These are phyloP conservation scores for Tolypocladium amazonense DNA, from an alignment of 2,329 filamentous ascomycete species.

Conservation along the genomic window DNA sequence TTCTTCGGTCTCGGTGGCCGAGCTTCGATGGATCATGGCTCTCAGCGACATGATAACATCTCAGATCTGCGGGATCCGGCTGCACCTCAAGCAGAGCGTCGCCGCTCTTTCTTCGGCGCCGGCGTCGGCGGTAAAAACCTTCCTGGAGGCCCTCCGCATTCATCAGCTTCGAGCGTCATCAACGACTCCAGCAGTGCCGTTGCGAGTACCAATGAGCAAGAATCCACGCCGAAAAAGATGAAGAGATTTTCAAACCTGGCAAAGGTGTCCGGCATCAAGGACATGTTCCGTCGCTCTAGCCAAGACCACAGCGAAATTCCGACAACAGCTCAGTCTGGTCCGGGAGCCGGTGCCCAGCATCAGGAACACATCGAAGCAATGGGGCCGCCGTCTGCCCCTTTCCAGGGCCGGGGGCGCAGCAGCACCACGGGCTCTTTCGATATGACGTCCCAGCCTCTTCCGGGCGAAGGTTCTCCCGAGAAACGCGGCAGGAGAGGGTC, in stretches of 20 bases:
- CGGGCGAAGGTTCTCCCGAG: slow-evolving; percentile 5
- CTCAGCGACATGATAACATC: slow-evolving; percentile 4
- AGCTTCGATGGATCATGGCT: slow-evolving; percentile 10
- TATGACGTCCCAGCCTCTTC: slow-evolving; percentile 6
- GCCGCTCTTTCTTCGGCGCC: slow-evolving; percentile 26
- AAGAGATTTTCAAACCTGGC: slow-evolving; percentile 34
- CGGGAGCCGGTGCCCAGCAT: not conserved
- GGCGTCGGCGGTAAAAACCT: slow-evolving; percentile 11
- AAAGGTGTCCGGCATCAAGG: slow-evolving; percentile 18
- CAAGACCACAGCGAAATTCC: slow-evolving; percentile 5
- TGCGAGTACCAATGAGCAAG: slow-evolving; percentile 1
- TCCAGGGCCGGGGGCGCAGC: slow-evolving; percentile 10
- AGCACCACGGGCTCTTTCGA: slow-evolving; percentile 11
- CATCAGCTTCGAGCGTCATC: slow-evolving; percentile 11
- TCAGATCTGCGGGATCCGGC: slow-evolving; percentile 5
- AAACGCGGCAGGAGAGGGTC: slow-evolving; percentile 18
- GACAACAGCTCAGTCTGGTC: not conserved
- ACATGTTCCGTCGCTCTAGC: slow-evolving; percentile 15
- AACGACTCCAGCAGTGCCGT: slow-evolving; percentile 8
- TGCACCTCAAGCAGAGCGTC: slow-evolving; percentile 22
- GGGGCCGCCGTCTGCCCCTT: slow-evolving; percentile 7
- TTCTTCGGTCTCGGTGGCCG: slow-evolving; percentile 24
- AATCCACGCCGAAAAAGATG: slow-evolving; percentile 24
- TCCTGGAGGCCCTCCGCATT: slow-evolving; percentile 9
- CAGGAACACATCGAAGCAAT: not conserved